These are phyloP conservation scores for Sanguinoderma infundibulare DNA, from an alignment of 1,284 basidiomycete genomes.

Conservation along the genomic window DNA sequence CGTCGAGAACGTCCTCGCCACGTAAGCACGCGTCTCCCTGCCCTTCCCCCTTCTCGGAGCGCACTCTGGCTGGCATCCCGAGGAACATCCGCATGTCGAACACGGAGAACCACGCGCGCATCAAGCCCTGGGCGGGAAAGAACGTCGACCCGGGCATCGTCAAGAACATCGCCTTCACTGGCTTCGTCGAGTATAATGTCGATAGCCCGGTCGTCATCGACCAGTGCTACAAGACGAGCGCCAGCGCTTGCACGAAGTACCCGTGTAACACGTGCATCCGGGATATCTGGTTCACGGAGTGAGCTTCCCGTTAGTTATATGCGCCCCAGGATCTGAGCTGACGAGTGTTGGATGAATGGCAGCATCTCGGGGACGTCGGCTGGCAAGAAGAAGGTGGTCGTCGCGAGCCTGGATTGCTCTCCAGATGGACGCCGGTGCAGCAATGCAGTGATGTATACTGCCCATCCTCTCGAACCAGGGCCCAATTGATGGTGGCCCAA, in stretches of 20 bases:
- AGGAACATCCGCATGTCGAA: slow-evolving; percentile 53
- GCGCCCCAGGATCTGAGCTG: neutral
- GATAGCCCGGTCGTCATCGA: slow-evolving; percentile 50
- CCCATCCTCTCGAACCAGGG: too few relatives aligned
- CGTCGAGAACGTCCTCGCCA: slow-evolving; percentile 48
- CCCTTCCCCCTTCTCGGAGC: neutral
- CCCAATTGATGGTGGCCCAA: too few relatives aligned
- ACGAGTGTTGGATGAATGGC: neutral
- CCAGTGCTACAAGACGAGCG: slow-evolving; percentile 45
- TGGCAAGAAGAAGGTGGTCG: slow-evolving; percentile 46
- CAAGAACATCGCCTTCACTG: slow-evolving; percentile 44
- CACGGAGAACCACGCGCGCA: slow-evolving; percentile 53
- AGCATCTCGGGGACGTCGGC: slow-evolving; percentile 64
- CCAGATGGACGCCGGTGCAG: slow-evolving; percentile 51
- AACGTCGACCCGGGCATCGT: slow-evolving; percentile 40
- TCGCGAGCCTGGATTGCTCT: slow-evolving; percentile 62
- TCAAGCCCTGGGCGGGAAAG: slow-evolving; percentile 50
- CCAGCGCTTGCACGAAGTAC: slow-evolving; percentile 35
- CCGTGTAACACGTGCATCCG: slow-evolving; percentile 47
- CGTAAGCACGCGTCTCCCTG: slow-evolving; percentile 27
- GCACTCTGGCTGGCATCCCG: too few relatives aligned
- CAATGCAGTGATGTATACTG: too few relatives aligned
- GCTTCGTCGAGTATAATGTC: slow-evolving; percentile 43
- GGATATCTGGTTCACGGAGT: slow-evolving; percentile 56
- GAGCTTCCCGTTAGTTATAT: neutral